phyloP scores from a whole-genome alignment of 164 flowering plant genomes.

The Aristolochia californica region DNA sequence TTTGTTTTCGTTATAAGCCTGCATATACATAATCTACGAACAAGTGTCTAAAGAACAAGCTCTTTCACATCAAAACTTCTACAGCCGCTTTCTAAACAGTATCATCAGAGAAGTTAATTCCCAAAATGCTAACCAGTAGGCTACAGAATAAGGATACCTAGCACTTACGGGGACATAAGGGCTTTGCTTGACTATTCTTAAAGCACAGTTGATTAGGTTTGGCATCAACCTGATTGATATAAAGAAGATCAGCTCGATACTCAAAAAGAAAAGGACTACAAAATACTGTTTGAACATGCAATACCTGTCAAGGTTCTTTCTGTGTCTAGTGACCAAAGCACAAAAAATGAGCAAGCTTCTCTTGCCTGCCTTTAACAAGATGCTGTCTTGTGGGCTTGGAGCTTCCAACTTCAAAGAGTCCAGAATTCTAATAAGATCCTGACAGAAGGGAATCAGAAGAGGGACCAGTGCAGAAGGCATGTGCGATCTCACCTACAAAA shows the following conservation, averaged over 20 bases:
- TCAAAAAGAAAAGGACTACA: too few relatives aligned
- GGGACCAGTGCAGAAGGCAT: constrained; percentile 68
- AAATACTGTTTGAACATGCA: background rate
- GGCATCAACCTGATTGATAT: constrained; percentile 60
- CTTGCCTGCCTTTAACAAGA: constrained; percentile 61
- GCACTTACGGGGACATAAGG: constrained; percentile 40
- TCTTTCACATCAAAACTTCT: too few relatives aligned
- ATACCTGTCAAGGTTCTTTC: constrained; percentile 69
- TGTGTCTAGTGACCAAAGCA: constrained; percentile 59
- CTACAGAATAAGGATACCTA: background rate
- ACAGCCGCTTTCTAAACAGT: too few relatives aligned
- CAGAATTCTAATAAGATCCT: constrained; percentile 39
- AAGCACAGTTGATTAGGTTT: constrained; percentile 37
- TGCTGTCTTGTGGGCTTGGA: constrained; percentile 19
- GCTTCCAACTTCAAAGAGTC: constrained; percentile 39
- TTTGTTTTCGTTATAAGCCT: background rate
- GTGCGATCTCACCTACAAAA: constrained; percentile 61
- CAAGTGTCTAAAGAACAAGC: background rate
- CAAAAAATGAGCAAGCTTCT: constrained; percentile 59
- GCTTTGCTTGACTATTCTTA: constrained; percentile 41
- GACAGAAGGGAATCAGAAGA: constrained; percentile 41
- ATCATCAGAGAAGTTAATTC: background rate
- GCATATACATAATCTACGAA: background rate
- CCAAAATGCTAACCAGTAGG: background rate
- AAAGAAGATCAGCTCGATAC: background rate